Conservation (phyloP, 345 rosid species). For the Kandelia obovata region DNA sequence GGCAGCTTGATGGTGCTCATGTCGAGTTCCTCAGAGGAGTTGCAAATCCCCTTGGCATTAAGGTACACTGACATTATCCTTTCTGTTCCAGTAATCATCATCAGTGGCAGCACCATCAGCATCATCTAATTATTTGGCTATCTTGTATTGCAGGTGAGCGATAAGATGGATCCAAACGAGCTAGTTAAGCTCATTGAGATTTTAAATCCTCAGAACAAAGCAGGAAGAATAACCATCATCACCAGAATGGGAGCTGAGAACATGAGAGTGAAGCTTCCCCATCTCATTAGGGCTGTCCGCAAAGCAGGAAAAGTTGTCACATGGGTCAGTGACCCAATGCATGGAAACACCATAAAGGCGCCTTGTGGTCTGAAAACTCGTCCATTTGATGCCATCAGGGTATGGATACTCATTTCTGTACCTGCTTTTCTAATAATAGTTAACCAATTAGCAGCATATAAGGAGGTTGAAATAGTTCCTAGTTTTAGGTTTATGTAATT, state of each 20-base stretch:
- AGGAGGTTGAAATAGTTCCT: not conserved
- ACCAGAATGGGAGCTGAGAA: conserved; percentile 34
- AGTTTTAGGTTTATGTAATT: too few relatives aligned
- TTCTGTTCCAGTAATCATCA: not conserved
- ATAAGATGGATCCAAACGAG: conserved; percentile 30
- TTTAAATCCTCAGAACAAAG: conserved; percentile 24
- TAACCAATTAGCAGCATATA: not conserved
- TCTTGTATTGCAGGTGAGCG: conserved; percentile 24
- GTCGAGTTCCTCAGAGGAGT: conserved; percentile 32
- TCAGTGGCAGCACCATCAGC: too few relatives aligned
- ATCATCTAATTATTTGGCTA: not conserved
- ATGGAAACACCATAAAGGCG: conserved; percentile 30
- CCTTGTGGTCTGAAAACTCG: conserved; percentile 31
- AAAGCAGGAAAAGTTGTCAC: conserved; percentile 24
- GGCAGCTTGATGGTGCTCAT: conserved; percentile 35
- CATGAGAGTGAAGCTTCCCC: conserved; percentile 30
- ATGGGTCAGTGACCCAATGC: conserved; percentile 36
- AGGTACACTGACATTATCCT: conserved; percentile 8
- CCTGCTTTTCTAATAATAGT: not conserved
- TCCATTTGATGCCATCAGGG: conserved; percentile 28
- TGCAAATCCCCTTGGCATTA: conserved; percentile 31
- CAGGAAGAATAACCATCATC: conserved; percentile 30
- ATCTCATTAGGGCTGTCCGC: conserved; percentile 26
- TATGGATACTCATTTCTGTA: not conserved
- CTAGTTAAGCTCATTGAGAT: conserved; percentile 28